Base-by-base conservation (phyloP, 2,329 filamentous ascomycete species). In the Cryphonectria radicalis region DNA sequence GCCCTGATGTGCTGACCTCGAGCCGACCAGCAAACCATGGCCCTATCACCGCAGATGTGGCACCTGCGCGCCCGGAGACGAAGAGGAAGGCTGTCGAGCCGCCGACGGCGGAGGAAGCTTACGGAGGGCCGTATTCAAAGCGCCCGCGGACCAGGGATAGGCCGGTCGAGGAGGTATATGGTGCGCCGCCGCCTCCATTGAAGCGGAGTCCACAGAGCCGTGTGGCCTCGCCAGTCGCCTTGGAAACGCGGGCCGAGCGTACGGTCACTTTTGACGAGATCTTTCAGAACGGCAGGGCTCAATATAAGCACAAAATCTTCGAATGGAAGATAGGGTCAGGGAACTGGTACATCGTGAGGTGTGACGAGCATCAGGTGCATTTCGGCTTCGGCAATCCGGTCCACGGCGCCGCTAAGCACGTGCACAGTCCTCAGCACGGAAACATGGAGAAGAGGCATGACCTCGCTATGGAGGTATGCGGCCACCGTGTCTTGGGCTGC, bases 291-390 rank as follows among this genome's bases (percentile, higher is more conserved):
- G 80, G 79, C 25, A 74, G 78, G 11, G 77, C 81, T 3, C 62
- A 77, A 63, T 76, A 78, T 73, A 80, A 81, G 42, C 79, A 81
- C 69, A 74, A 77, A 55, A 80, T 80, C 19, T 74, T 78, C 7
- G 75, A 81, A 71, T 81, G 76, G 69, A 79, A 79, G 1, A 5
- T 32, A 0, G 69, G 70, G 14, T 77, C 75, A 8, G 70, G 73
- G 0, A 69, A 77, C 5, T 83, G 76, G 74, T 84, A 82, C 68
- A 81, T 84, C 7, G 70, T 82, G 2, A 80, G 78, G 67, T 84
- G 82, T 74, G 80, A 82, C 46, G 77, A 82, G 66, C 82, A 84
- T 25, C 67, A 70, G 35, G 75, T 82, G 10, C 80, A 81, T 35
- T 83, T 84, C 71, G 79, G 76, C 14, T 69, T 66, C 63, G 70